Percentiles rank a stretch among this genome's conserved stretches.
phyloP scores from a whole-genome alignment of 140 eudicot species.

The Anethum foeniculum region DNA sequence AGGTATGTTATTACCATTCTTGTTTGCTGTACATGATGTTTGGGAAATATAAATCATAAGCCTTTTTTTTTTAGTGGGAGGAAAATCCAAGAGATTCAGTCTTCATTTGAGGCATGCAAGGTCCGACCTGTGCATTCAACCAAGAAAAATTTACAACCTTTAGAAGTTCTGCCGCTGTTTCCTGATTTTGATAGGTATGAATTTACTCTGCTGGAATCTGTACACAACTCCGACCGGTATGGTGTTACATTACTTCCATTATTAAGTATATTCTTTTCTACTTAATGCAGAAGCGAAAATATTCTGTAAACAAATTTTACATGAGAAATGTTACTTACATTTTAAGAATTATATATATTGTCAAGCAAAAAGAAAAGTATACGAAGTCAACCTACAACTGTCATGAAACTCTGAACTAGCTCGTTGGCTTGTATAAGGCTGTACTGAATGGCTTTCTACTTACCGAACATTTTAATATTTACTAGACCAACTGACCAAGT shows the following conservation, averaged over 20 bases:
- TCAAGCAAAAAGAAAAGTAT: neutral
- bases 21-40: neutral
- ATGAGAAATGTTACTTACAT: neutral
- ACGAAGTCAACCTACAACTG: neutral
- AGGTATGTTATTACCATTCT: slow-evolving; percentile 31
- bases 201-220: neutral
- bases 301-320: neutral
- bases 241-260: neutral
- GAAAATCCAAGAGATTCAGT: slow-evolving; percentile 55
- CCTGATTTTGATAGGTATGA: slow-evolving; percentile 82
- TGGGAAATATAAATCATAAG: neutral
- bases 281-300: neutral
- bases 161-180: slow-evolving; percentile 59
- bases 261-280: neutral
- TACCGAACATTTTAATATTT: neutral
- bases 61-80: slow-evolving; percentile 41
- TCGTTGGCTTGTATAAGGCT: neutral
- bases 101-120: slow-evolving; percentile 86
- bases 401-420: neutral
- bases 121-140: slow-evolving; percentile 73
- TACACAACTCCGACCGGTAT: neutral
- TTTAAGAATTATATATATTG: neutral
- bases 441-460: neutral
- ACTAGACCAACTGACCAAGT: neutral
- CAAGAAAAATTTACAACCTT: slow-evolving; percentile 55